Evolutionary conservation across 257 asterid species (phyloP).

Genomic region (Ilex asprella): DNA sequence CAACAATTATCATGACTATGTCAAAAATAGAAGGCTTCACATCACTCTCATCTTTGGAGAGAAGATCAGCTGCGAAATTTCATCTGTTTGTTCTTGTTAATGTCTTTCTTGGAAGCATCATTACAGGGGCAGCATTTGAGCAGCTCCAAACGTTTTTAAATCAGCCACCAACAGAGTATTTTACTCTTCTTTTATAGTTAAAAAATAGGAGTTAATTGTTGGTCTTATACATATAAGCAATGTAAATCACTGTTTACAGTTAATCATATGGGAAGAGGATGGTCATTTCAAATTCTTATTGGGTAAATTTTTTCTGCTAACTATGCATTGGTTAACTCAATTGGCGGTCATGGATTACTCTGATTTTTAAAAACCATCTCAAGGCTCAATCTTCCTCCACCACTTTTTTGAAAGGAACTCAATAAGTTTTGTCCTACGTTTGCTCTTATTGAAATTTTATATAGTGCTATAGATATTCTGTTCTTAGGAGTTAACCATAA

Average conservation of each 20-base stretch:
- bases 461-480: no score
- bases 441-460: no score
- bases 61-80: conserved; percentile 66
- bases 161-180: conserved; percentile 68
- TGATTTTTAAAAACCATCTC: no score
- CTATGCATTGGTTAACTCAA: no score
- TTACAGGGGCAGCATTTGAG: conserved; percentile 82
- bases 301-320: no score
- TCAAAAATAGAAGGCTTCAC: conserved; percentile 67
- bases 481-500: no score
- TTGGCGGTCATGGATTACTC: no score
- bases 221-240: not conserved
- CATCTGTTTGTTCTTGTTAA: conserved; percentile 72
- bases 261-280: not conserved
- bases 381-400: no score
- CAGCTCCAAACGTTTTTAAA: conserved; percentile 60
- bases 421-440: no score
- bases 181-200: not conserved
- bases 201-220: not conserved
- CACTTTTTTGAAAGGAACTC: no score
- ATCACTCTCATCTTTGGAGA: conserved; percentile 61
- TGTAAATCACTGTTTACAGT: no score
- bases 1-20: conserved; percentile 58
- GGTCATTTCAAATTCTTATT: not conserved
- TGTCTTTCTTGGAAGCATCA: conserved; percentile 80